Base-by-base conservation (phyloP, 345 rosid genomes). In the Gossypium herbaceum region DNA sequence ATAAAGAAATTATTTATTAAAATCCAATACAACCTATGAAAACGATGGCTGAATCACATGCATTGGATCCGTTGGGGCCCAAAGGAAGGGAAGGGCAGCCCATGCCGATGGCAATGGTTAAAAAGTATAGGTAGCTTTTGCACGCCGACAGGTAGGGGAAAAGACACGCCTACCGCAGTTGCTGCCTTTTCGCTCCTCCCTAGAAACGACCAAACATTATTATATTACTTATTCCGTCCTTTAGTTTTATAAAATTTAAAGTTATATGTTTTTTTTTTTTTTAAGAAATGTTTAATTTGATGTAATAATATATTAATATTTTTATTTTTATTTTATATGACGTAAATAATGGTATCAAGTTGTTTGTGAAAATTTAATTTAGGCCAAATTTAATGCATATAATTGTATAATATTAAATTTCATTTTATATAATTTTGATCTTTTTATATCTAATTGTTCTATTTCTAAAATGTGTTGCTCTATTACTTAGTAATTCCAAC, bases 51-150 rank as follows among this genome's bases (percentile, higher is more conserved):
- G 60, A 56, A 57, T 58, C 12, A 13, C 25, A 22, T 58, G 34
- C 34, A 58, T 58, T 58, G 62, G 62, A 58, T 58, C 4, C 16
- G 34, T 58, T 22, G 34, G 62, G 62, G 22, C 29, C 34, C 29
- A 58, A 58, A 22, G 29, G 62, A 58, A 58, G 29, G 62, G 62
- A 58, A 58, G 29, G 62, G 34, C 62, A 22, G 62, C 62, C 62
- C 62, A 58, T 58, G 41, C 41, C 41, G 41, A 34, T 34, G 41
- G 1, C 7, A 34, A 34, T 34, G 62, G 62, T 22, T 57, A 12
- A 22, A 57, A 22, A 57, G 29, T 57, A 57, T 57, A 57, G 12
- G 34, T 34, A 22, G 41, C 64, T 25, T 27, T 27, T 45, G 54
- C 71, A 44, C 29, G 54, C 54, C 24, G 71, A 66, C 34, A 68